Evolutionary conservation across 768 basidiomycete genomes (phyloP).

Genomic region (Rhizopogon vinicolor): DNA sequence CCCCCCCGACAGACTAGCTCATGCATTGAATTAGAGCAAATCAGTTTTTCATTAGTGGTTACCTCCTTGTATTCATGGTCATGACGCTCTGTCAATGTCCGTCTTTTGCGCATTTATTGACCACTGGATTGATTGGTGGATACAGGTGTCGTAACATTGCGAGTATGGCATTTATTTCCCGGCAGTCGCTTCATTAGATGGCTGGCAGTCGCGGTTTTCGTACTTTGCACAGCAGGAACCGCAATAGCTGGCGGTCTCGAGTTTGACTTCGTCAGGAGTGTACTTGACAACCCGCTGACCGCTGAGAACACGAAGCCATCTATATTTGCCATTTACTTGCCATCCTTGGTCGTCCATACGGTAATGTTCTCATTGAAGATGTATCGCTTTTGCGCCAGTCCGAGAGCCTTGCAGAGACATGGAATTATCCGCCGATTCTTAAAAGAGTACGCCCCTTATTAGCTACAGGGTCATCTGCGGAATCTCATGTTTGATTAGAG

Average conservation of each 20-base stretch:
- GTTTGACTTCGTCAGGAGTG: neutral
- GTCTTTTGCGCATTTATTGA: neutral
- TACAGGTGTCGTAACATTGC: slow-evolving; percentile 10
- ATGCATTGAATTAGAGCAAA: neutral
- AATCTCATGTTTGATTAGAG: slow-evolving; percentile 6
- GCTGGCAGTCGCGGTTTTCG: neutral
- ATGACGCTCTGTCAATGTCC: slow-evolving; percentile 13
- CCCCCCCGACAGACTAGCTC: neutral
- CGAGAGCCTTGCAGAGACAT: slow-evolving; percentile 1
- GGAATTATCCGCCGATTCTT: slow-evolving; percentile 10
- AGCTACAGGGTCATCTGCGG: neutral
- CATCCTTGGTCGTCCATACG: slow-evolving; percentile 11
- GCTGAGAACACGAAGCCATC: neutral
- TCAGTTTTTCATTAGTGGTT: neutral
- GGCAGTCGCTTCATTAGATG: neutral
- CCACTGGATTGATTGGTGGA: neutral
- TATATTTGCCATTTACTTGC: slow-evolving; percentile 8
- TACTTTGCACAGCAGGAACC: neutral
- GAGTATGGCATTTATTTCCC: slow-evolving; percentile 17
- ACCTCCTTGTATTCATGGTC: neutral
- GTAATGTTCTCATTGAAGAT: slow-evolving; percentile 12
- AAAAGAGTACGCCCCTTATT: slow-evolving; percentile 13
- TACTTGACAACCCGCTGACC: neutral
- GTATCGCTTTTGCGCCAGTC: slow-evolving; percentile 8
- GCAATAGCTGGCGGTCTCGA: neutral